Percentiles rank a stretch among this genome's conserved stretches.
These are phyloP conservation scores for Medicago ruthenica DNA, from an alignment of 306 rosid species.

Conservation along the genomic window DNA sequence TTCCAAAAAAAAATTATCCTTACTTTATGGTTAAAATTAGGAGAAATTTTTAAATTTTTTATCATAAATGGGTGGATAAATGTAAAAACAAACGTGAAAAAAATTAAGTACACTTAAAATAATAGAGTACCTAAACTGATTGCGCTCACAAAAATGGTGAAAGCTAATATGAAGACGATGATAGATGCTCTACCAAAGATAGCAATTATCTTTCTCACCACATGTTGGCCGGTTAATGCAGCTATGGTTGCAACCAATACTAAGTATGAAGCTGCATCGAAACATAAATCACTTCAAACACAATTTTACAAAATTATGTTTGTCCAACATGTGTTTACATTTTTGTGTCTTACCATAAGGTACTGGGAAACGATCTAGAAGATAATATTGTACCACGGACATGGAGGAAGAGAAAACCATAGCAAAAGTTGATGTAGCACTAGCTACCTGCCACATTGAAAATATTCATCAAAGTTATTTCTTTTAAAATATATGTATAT, in stretches of 20 bases:
- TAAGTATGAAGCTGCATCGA: constrained; percentile 66
- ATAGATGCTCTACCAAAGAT: constrained; percentile 78
- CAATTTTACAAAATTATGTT: neutral
- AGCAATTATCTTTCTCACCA: constrained; percentile 72
- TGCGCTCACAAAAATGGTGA: constrained; percentile 78
- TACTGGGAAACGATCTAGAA: constrained; percentile 77
- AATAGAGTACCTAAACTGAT: constrained; percentile 70
- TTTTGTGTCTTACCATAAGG: constrained; percentile 67
- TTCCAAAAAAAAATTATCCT: neutral
- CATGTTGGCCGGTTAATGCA: constrained; percentile 80
- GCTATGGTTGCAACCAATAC: constrained; percentile 71
- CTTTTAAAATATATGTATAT: too few species aligned
- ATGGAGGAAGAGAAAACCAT: constrained; percentile 85
- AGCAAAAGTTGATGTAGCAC: constrained; percentile 84
- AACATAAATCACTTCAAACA: neutral
- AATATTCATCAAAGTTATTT: constrained; percentile 1
- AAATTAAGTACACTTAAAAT: neutral
- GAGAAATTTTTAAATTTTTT: neutral
- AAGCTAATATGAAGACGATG: constrained; percentile 76
- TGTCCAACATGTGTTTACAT: too few species aligned
- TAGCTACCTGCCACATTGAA: constrained; percentile 64
- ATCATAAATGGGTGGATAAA: neutral
- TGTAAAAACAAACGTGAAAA: neutral
- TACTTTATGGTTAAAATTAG: neutral
- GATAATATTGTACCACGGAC: constrained; percentile 83